These are phyloP conservation scores for Porodaedalea pini DNA, from an alignment of 1,284 basidiomycete genomes.

Conservation along the genomic window DNA sequence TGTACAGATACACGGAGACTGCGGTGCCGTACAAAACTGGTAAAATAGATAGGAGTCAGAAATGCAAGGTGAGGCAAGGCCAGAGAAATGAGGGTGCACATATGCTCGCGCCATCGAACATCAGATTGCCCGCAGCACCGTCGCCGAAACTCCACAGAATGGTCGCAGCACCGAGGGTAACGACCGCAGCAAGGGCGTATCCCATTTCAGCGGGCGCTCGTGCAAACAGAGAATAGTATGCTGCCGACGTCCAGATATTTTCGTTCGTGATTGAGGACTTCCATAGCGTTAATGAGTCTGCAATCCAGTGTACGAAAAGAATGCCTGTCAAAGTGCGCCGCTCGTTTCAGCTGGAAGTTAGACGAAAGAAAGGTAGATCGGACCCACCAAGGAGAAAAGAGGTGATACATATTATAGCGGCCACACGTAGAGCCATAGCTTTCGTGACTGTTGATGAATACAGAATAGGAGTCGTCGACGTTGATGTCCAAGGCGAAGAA, in stretches of 20 bases:
- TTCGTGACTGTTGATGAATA: no score
- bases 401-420: slow-evolving; percentile 67
- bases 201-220: slow-evolving; percentile 54
- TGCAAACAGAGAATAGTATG: slow-evolving; percentile 72
- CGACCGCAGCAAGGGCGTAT: slow-evolving; percentile 52
- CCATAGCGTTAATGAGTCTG: slow-evolving; percentile 80
- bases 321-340: slow-evolving; percentile 45
- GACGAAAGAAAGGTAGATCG: background rate
- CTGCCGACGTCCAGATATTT: slow-evolving; percentile 72
- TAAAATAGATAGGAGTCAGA: background rate
- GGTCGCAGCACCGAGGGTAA: slow-evolving; percentile 55
- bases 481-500: background rate
- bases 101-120: slow-evolving; percentile 84
- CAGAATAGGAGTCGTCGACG: slow-evolving; percentile 1
- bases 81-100: slow-evolving; percentile 46
- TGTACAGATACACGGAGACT: slow-evolving; percentile 62
- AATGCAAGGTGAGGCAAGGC: slow-evolving; percentile 4
- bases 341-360: background rate
- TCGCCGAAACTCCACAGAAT: slow-evolving; percentile 75
- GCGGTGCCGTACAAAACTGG: slow-evolving; percentile 71
- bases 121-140: slow-evolving; percentile 72
- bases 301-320: slow-evolving; percentile 83
- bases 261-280: slow-evolving; percentile 75
- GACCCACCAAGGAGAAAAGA: slow-evolving; percentile 72
- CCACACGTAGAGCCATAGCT: slow-evolving; percentile 62